Evolutionary conservation across 75 land plant genomes (phyloP), one percentile per base, ranked within the genome.

Genomic region (Picea sitchensis): DNA sequence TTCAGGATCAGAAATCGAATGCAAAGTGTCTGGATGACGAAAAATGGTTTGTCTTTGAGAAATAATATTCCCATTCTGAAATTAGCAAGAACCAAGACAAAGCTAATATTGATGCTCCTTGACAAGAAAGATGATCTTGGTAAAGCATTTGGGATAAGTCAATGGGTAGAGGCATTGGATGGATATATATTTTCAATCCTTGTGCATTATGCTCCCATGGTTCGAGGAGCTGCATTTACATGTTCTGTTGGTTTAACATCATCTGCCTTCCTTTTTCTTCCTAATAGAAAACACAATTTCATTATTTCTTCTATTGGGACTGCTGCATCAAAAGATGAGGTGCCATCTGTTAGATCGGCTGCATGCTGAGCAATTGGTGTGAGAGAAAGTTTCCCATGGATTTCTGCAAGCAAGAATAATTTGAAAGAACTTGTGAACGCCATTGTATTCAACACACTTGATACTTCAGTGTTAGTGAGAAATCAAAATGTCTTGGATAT

Each of bases 301-400:
- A 84, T 94, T 54, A 60, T 92, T 30, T 83, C 87, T 61, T 84
- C 93, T 60, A 81, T 80, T 44, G 78, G 92, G 14, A 61, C 69
- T 82, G 89, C 89, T 61, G 88, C 95, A 64, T 14, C 61, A 64
- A 83, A 80, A 18, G 93, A 94, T 84, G 92, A 85, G 56, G 82
- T 85, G 74, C 85, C 97, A 64, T 87, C 93, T 74, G 95, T 96
- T 12, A 88, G 93, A 61, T 92, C 95, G 51, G 92, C 93, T 78
- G 95, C 95, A 81, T 96, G 95, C 81, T 88, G 99, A 61, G 96
- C 97, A 31, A 84, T 96, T 83, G 97, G 99, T 68, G 93, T 96
- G 58, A 79, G 94, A 59, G 79, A 91, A 81, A 88, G 91, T 78
- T 94, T 94, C 79, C 85, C 89, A 26, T 80, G 84, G 72, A 81